Base-by-base conservation (phyloP, 495 filamentous ascomycete genomes). In the Tuber magnatum region DNA sequence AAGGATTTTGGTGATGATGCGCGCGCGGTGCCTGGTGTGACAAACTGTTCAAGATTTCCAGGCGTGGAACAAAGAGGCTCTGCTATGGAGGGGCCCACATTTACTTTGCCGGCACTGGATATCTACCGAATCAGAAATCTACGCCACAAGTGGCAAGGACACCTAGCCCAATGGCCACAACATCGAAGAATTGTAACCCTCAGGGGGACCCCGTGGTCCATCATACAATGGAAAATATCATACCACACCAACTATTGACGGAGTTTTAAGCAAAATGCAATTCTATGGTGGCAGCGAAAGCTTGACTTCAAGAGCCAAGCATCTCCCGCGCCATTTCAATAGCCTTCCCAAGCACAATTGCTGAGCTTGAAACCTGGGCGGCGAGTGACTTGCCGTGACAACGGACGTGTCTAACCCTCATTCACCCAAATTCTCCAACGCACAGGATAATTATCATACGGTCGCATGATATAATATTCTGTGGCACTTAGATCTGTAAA, bases 1-100 rank as follows among this genome's bases (percentile, higher is more conserved):
- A 74, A 68, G n/a, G 70, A 44, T 65, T 65, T 65, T 65, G 51
- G n/a, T 16, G 28, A 65, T 65, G 56, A 65, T 65, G 18, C 28
- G 56, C 56, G 56, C 56, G 1, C 28, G 14, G 46, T 20, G 28
- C 56, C 32, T 65, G 56, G 56, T 65, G 56, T 65, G 32, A 65
- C 56, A 65, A 65, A 35, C 56, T 3, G 32, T 35, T 10, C 51
- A 2, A 40, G 39, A 12, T 35, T 35, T 28, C 56, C 0, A 65
- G 56, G 56, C 28, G 3, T 8, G 12, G 56, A 65, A 65, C 56
- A 65, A 65, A 35, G 56, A 32, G 56, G 56, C 56, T 65, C 56
- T 65, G 56, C 56, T 16, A 20, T 2, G 28, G 51, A 12, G n/a
- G n/a, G 6, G 16, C 14, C 56, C 28, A 61, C n/a, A 61, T 18